Evolutionary conservation across 169 alveolate species (phyloP), one percentile per base, ranked within the genome.

Genomic region (Eimeria sp.): DNA sequence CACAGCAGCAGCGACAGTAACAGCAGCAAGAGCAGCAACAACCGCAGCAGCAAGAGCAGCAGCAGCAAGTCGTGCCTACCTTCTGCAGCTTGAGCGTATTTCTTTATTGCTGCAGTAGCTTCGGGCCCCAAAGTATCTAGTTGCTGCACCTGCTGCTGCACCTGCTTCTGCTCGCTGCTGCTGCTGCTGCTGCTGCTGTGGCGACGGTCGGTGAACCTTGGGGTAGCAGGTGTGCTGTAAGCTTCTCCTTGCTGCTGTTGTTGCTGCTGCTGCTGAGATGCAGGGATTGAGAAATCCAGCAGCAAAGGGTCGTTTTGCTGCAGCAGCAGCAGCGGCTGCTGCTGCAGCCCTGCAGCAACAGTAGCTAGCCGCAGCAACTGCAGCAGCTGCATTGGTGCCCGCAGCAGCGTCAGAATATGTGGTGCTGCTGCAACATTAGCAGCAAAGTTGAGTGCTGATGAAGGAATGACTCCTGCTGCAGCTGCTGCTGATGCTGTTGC

Each of bases 351-450:
- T 16, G 63, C 63, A 54, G 63, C 63, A 54, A 54, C 63, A 9
- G 63, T 54, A 54, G 63, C 63, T 54, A 54, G 63, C 63, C 63
- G 63, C 63, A 54, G 63, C 34, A 89, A 14, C 51, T 67, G 95
- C 86, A 65, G 95, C 78, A 89, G 72, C 51, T 89, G 82, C 82
- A 65, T 27, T 5, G 95, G 89, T 20, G 95, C 95, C 40, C 76
- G 87, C 43, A 89, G 95, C 57, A 89, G 57, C 73, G 82, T 65
- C 2, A 89, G 73, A 43, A 89, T 13, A 34, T 89, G 88, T 1
- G 89, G 73, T 45, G 95, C 86, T 22, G 75, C 78, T 25, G 76
- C 95, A 3, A 11, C 94, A 63, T 87, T 87, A 16, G 73, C 30
- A 25, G 76, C 75, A 34, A 72, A 89, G 45, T 9, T 51, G 9